Evolutionary conservation across 2,329 filamentous ascomycete genomes (phyloP).

Genomic region (Alternaria arborescens): DNA sequence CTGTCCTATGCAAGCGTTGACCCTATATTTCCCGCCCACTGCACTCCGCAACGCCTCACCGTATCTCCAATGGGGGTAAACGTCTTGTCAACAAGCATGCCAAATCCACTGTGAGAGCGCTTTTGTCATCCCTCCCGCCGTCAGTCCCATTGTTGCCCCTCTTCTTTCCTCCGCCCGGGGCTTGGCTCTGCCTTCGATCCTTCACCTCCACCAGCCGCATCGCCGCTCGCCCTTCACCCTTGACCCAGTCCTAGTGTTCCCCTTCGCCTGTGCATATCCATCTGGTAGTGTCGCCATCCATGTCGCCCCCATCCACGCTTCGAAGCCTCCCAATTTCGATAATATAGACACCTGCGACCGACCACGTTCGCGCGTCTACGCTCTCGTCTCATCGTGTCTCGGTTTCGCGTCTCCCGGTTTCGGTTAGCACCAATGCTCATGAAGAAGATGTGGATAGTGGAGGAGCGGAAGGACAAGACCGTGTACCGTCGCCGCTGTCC

Average conservation of each 20-base stretch:
- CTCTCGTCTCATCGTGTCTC: slow-evolving; percentile 20
- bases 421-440: slow-evolving; percentile 25
- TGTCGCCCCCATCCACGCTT: slow-evolving; percentile 27
- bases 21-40: slow-evolving; percentile 9
- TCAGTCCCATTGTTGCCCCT: slow-evolving; percentile 2
- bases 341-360: slow-evolving; percentile 24
- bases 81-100: slow-evolving; percentile 6
- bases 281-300: slow-evolving; percentile 10
- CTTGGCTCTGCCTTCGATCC: background rate
- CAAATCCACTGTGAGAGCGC: slow-evolving; percentile 3
- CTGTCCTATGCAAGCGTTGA: slow-evolving; percentile 2
- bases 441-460: slow-evolving; percentile 35
- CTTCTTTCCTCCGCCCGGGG: slow-evolving; percentile 1
- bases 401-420: slow-evolving; percentile 18
- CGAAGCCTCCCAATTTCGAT: slow-evolving; percentile 10
- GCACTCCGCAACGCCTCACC: slow-evolving; percentile 13
- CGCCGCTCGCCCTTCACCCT: background rate
- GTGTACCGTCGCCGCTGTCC: slow-evolving; percentile 40
- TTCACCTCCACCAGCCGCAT: slow-evolving; percentile 1
- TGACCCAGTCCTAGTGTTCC: background rate
- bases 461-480: slow-evolving; percentile 38
- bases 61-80: slow-evolving; percentile 5
- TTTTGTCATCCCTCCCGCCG: background rate
- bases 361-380: slow-evolving; percentile 24
- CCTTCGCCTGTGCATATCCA: slow-evolving; percentile 7